Conservation (phyloP, 1,284 basidiomycete species). For the Moniliella sp. region DNA sequence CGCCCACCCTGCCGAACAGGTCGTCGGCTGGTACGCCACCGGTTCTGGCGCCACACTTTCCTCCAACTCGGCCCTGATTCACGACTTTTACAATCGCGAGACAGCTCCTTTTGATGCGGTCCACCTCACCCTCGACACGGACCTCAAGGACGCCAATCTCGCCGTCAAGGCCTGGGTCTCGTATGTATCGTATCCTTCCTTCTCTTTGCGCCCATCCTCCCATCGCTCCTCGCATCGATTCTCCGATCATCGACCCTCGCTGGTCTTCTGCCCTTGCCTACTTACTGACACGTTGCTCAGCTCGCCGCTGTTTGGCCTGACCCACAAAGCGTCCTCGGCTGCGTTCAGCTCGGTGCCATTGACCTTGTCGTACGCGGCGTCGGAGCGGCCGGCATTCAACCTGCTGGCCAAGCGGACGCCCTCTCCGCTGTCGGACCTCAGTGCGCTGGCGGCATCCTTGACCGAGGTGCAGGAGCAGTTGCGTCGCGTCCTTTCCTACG, state of each 20-base stretch:
- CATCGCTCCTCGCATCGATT: too few species aligned
- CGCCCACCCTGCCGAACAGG: slow-evolving; percentile 61
- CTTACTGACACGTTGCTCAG: too few species aligned
- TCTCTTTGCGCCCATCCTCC: too few species aligned
- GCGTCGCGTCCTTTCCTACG: slow-evolving; percentile 64
- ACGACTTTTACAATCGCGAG: slow-evolving; percentile 91
- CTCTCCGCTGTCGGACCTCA: slow-evolving; percentile 19
- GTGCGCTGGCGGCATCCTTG: slow-evolving; percentile 48
- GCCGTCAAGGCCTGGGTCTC: too few species aligned
- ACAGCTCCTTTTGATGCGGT: slow-evolving; percentile 69
- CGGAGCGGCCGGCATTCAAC: slow-evolving; percentile 24
- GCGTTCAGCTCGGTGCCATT: slow-evolving; percentile 25
- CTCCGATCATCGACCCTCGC: too few species aligned
- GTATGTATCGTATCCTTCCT: too few species aligned
- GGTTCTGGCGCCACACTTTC: slow-evolving; percentile 61
- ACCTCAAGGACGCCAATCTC: slow-evolving; percentile 45
- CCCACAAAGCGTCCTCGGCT: slow-evolving; percentile 27
- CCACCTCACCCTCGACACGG: slow-evolving; percentile 77
- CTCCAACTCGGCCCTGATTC: slow-evolving; percentile 87
- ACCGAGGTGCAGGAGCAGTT: slow-evolving; percentile 55
- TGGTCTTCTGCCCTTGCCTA: too few species aligned
- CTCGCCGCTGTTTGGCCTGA: slow-evolving; percentile 41
- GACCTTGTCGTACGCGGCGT: slow-evolving; percentile 33
- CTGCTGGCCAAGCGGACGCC: slow-evolving; percentile 50
- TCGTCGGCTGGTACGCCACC: slow-evolving; percentile 54